These are phyloP conservation scores for Aspergillus ochraceus DNA, from an alignment of 2,329 filamentous ascomycete genomes.

Conservation along the genomic window DNA sequence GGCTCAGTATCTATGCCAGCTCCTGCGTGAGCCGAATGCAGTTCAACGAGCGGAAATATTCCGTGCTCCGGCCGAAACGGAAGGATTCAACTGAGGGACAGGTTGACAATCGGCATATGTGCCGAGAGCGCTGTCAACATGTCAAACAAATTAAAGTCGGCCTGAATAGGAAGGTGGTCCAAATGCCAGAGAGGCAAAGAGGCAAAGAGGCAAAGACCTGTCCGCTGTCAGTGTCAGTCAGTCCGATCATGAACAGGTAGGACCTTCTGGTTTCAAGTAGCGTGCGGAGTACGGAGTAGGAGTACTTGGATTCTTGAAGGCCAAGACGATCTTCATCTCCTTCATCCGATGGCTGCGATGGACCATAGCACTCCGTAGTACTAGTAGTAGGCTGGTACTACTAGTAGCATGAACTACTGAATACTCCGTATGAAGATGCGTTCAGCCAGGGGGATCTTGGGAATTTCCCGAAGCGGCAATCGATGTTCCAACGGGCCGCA, in stretches of 20 bases:
- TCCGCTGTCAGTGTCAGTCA: no score
- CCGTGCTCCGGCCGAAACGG: no score
- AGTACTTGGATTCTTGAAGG: background rate
- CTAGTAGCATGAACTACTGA: background rate
- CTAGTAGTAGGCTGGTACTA: background rate
- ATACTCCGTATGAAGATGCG: background rate
- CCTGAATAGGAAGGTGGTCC: background rate
- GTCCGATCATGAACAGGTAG: no score
- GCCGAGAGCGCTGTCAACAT: background rate
- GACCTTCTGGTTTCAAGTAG: background rate
- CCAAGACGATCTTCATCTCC: background rate
- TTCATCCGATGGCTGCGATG: background rate
- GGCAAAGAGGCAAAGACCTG: no score
- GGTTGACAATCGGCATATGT: background rate
- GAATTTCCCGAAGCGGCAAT: background rate
- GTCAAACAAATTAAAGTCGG: background rate
- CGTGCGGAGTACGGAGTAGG: background rate
- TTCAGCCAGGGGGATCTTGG: constrained; percentile 3
- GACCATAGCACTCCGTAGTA: background rate
- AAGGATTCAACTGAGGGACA: background rate
- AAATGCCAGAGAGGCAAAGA: background rate
- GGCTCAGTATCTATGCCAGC: no score
- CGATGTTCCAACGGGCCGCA: background rate
- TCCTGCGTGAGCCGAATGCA: no score
- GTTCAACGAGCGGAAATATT: no score